Base-by-base conservation (phyloP, 306 rosid species). In the Trifolium fragiferum region DNA sequence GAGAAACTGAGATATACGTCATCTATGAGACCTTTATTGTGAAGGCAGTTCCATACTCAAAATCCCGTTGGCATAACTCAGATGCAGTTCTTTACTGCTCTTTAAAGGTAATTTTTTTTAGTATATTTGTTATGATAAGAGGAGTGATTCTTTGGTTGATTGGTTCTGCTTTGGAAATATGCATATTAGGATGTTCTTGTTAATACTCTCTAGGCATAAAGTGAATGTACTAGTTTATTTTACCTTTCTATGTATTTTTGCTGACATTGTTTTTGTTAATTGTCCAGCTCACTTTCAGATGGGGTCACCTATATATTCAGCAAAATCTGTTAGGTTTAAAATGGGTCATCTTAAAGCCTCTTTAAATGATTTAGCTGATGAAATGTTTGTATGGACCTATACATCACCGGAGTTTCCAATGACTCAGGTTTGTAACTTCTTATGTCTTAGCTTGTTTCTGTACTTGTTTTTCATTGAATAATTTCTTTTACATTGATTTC, bases 401-500 rank as follows among this genome's bases (percentile, higher is more conserved):
- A 85, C 89, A 68, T 94, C 99, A 58, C 88, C 88, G 4, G 91
- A 69, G 63, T 94, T 90, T 82, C 86, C 88, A 60, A 94, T 94
- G 99, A 70, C 84, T 82, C 90, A 88, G 87, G 99, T 87, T 66
- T 70, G 75, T 62, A 30, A 51, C 66, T 77, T 78, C 35, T 73
- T 50, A 65, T 49, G 59, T 35, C 53, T 41, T 40, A 50, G 58
- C 66, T 79, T 40, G 70, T 46, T 78, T 74, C 35, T 53, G 35
- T 53, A 21, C 38, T 38, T 73, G 20, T 66, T 47, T 50, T 67
- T 65, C 32, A 19, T 32, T 64, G 73, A 70, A 59, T 66, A 21
- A 23, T 72, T 59, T 76, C 21, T 51, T 33, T 72, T 43, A 62
- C 73, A 50, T 54, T 53, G 66, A 47, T 72, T 47, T 62, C 64